Evolutionary conservation across 2,329 filamentous ascomycete genomes (phyloP).

Genomic region (Nannizziopsis barbatae): DNA sequence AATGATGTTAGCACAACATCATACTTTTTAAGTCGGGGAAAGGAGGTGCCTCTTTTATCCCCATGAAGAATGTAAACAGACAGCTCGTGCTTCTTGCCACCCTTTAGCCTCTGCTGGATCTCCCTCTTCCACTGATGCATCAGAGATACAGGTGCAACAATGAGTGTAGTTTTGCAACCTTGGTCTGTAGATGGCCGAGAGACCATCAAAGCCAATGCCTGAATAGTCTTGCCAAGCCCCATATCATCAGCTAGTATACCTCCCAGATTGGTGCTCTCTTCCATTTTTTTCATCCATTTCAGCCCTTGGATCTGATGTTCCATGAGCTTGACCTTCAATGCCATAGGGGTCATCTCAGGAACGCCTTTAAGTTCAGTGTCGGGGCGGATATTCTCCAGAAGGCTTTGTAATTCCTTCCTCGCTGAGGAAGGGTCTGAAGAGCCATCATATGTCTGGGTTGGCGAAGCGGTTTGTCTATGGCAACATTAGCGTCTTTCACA

Average conservation of each 20-base stretch:
- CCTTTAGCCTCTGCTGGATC: slow-evolving; percentile 57
- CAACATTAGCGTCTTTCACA: no score
- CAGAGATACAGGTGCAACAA: slow-evolving; percentile 68
- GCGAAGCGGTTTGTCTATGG: no score
- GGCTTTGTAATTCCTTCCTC: slow-evolving; percentile 52
- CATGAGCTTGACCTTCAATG: slow-evolving; percentile 58
- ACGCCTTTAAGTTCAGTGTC: slow-evolving; percentile 54
- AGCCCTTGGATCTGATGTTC: slow-evolving; percentile 71
- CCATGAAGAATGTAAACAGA: slow-evolving; percentile 61
- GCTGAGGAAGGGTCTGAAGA: slow-evolving; percentile 31
- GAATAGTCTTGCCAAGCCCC: slow-evolving; percentile 76
- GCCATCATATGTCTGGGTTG: slow-evolving; percentile 24
- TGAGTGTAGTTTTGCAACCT: slow-evolving; percentile 62
- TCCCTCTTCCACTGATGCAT: slow-evolving; percentile 78
- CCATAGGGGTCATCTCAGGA: slow-evolving; percentile 57
- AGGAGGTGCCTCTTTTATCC: slow-evolving; percentile 45
- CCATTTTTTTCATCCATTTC: slow-evolving; percentile 64
- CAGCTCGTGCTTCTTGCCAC: slow-evolving; percentile 42
- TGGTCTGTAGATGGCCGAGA: slow-evolving; percentile 50
- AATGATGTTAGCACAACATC: slow-evolving; percentile 74
- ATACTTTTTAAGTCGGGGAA: slow-evolving; percentile 50
- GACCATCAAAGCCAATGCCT: slow-evolving; percentile 66
- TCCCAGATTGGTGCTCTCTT: slow-evolving; percentile 59
- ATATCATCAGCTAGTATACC: slow-evolving; percentile 72
- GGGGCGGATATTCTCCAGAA: slow-evolving; percentile 62